Evolutionary conservation across 1,284 basidiomycete species (phyloP).

Genomic region (Ustilago tritici): DNA sequence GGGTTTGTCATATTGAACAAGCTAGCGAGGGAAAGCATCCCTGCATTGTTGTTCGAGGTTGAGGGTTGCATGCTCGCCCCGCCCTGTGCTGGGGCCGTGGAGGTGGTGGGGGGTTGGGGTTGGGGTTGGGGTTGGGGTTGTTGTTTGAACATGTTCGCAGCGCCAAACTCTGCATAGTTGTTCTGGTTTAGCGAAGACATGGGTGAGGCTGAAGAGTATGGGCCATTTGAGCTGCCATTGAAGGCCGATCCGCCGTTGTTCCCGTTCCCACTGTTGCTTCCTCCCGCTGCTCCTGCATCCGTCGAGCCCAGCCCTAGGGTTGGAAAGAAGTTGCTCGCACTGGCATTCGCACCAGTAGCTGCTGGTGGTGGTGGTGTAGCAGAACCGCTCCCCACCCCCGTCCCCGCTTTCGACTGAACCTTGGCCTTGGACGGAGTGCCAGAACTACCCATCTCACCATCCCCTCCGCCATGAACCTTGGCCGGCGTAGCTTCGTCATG

Average conservation of each 20-base stretch:
- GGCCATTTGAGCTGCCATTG: conserved; percentile 25
- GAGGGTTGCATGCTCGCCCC: conserved; percentile 21
- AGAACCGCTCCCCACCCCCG: not conserved
- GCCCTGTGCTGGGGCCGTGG: not conserved
- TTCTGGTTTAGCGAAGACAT: conserved; percentile 35
- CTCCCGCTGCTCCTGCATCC: not conserved
- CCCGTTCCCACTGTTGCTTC: conserved; percentile 1
- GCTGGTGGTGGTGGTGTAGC: not conserved
- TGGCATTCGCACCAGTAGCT: conserved; percentile 1
- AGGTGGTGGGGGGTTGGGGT: not conserved
- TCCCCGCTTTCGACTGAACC: not conserved
- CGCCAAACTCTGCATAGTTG: conserved; percentile 21
- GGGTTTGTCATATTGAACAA: conserved; percentile 20
- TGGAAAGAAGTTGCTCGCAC: conserved; percentile 25
- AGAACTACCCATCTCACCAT: not conserved
- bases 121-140: conserved; percentile 13
- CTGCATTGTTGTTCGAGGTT: conserved; percentile 13
- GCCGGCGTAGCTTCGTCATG: conserved; percentile 43
- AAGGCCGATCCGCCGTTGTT: conserved; percentile 4
- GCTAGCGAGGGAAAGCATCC: conserved; percentile 36
- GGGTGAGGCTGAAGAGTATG: conserved; percentile 39
- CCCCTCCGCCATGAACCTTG: conserved; percentile 15
- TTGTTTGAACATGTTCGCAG: conserved; percentile 37
- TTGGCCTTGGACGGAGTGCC: conserved; percentile 29
- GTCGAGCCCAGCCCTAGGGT: conserved; percentile 16